Percentiles rank a stretch among this genome's conserved stretches.
Evolutionary conservation across 257 asterid genomes (phyloP).

Genomic region (Przewalskia tangutica): DNA sequence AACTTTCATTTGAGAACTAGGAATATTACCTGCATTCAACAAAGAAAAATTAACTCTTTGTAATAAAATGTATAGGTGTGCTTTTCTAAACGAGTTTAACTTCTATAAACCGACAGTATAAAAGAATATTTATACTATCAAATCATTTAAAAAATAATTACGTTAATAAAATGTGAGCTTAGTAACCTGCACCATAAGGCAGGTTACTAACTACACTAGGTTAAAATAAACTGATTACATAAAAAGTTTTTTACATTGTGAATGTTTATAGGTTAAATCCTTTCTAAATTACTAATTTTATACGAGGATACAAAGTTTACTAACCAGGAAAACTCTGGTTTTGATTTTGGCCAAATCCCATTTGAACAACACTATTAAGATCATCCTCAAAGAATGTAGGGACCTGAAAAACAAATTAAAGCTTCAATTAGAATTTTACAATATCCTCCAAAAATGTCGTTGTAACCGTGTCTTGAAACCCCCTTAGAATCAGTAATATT

Average conservation of each 20-base stretch:
- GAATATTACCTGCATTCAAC: conserved; percentile 36
- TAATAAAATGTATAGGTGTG: not conserved
- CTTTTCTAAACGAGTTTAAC: not conserved
- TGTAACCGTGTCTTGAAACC: not conserved
- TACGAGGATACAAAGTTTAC: not conserved
- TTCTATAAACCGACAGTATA: not conserved
- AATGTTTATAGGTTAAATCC: not conserved
- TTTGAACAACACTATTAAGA: conserved; percentile 71
- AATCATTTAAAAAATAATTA: not conserved
- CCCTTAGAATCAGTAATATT: not conserved
- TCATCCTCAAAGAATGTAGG: conserved; percentile 74
- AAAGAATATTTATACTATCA: not conserved
- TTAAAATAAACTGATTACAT: not conserved
- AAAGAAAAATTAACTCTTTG: not conserved
- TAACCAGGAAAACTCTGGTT: conserved; percentile 51
- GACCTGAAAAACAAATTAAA: conserved; percentile 24
- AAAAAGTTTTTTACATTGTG: too few relatives aligned
- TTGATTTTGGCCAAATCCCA: conserved; percentile 67
- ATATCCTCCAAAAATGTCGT: not conserved
- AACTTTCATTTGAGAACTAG: conserved; percentile 49
- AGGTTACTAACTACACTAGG: not conserved
- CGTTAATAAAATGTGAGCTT: not conserved
- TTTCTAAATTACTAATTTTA: not conserved
- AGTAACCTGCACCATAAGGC: not conserved
- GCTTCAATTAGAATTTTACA: not conserved